These are phyloP conservation scores for Amylostereum areolatum DNA, from an alignment of 1,284 basidiomycete species.

Conservation along the genomic window DNA sequence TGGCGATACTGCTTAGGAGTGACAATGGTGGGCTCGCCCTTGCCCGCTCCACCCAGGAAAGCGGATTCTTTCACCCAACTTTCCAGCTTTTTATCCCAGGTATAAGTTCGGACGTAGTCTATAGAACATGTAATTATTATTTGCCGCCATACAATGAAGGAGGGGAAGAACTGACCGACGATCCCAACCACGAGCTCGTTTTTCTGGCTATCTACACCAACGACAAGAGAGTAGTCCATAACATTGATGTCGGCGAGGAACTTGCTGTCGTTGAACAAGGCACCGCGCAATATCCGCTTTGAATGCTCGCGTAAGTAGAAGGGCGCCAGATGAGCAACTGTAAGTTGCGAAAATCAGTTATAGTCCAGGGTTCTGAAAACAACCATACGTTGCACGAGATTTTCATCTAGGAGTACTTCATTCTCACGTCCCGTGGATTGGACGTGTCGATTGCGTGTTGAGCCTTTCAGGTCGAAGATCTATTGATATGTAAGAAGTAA, in stretches of 20 bases:
- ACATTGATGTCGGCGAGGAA: slow-evolving; percentile 95
- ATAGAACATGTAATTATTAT: slow-evolving; percentile 4
- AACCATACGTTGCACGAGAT: slow-evolving; percentile 73
- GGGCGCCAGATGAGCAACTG: slow-evolving; percentile 70
- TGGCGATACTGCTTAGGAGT: slow-evolving; percentile 83
- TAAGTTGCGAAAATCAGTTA: slow-evolving; percentile 10
- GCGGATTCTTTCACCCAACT: slow-evolving; percentile 96
- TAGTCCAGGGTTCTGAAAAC: not conserved
- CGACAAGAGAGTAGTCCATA: slow-evolving; percentile 98
- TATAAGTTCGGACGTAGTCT: slow-evolving; percentile 94
- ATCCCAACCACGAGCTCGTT: slow-evolving; percentile 94
- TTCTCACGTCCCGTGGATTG: slow-evolving; percentile 88
- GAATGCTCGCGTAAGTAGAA: slow-evolving; percentile 95
- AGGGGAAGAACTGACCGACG: slow-evolving; percentile 58
- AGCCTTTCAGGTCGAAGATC: slow-evolving; percentile 96
- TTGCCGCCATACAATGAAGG: slow-evolving; percentile 10
- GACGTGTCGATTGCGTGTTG: slow-evolving; percentile 86
- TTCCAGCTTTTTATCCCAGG: slow-evolving; percentile 98
- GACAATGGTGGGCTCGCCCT: slow-evolving; percentile 89
- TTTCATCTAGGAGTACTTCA: slow-evolving; percentile 92
- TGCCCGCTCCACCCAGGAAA: slow-evolving; percentile 75
- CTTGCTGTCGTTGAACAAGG: slow-evolving; percentile 90
- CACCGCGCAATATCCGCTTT: slow-evolving; percentile 87
- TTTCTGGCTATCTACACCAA: slow-evolving; percentile 82
- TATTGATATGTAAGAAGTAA: slow-evolving; percentile 22